Evolutionary conservation across 2,329 filamentous ascomycete genomes (phyloP).

Genomic region (Trichoderma oligosporum): DNA sequence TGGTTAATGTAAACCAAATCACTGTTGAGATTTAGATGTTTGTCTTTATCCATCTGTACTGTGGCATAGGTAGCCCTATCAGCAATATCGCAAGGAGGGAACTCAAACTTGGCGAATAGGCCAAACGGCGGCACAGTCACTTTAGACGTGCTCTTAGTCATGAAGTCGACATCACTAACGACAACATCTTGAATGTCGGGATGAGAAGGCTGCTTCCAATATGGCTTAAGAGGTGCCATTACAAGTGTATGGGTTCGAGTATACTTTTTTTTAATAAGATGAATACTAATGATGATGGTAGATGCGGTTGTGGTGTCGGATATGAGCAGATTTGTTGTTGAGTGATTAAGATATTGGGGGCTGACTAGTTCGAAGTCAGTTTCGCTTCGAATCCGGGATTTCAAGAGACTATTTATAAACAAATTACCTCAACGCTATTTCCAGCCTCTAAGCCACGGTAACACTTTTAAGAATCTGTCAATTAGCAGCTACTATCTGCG

Average conservation of each 20-base stretch:
- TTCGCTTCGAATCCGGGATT: neutral
- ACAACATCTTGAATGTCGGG: slow-evolving; percentile 55
- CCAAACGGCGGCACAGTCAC: slow-evolving; percentile 57
- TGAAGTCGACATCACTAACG: slow-evolving; percentile 51
- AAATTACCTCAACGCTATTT: neutral
- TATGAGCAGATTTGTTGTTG: neutral
- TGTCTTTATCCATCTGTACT: slow-evolving; percentile 54
- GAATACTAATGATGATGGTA: neutral
- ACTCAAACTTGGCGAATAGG: slow-evolving; percentile 62
- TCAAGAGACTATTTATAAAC: slow-evolving; percentile 5
- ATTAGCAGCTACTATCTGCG: neutral
- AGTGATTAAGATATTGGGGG: neutral
- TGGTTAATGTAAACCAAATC: slow-evolving; percentile 67
- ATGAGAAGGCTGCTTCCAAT: slow-evolving; percentile 60
- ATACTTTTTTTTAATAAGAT: neutral
- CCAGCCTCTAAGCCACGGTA: neutral
- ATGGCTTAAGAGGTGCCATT: slow-evolving; percentile 55
- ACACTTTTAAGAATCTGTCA: neutral
- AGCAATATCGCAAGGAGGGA: slow-evolving; percentile 58
- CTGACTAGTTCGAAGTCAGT: slow-evolving; percentile 3
- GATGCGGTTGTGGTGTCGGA: neutral
- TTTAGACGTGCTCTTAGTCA: slow-evolving; percentile 57
- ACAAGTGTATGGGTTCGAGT: neutral
- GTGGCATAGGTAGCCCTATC: slow-evolving; percentile 59
- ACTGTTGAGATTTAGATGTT: slow-evolving; percentile 61